Base-by-base conservation (phyloP, 148 eudicot genomes). In the Camellia granthamiana region DNA sequence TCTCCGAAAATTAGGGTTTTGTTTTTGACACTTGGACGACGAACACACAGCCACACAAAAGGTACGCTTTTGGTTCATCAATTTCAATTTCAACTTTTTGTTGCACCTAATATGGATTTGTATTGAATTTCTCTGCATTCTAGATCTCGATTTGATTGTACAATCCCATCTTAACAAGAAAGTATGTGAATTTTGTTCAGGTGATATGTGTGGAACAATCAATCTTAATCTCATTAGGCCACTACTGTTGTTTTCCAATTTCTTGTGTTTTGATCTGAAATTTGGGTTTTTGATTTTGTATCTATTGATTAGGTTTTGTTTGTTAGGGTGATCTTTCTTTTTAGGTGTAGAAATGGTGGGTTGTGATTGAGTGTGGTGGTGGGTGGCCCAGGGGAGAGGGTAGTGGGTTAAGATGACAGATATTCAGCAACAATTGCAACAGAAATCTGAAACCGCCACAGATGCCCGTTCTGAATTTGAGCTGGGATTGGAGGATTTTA, bases 401-500 rank as follows among this genome's bases (percentile, higher is more conserved):
- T 60, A 43, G 79, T 78, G 80, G 83, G 70, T 81, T 77, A 80
- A 84, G 74, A 92, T 95, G 94, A 78, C 88, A 43, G 92, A 94
- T 88, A 84, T 92, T 74, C 85, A 84, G 77, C 92, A 85, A 56
- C 91, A 85, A 46, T 65, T 91, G 83, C 95, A 90, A 81, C 98
- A 91, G 77, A 94, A 94, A 78, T 87, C 95, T 49, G 98, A 90
- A 74, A 92, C 89, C 78, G 74, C 87, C 0, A 81, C 85, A 42
- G 89, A 91, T 81, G 85, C 87, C 59, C 83, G 84, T 60, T 79
- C 87, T 9, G 93, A 92, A 46, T 92, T 92, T 16, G 97, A 94
- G 90, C 84, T 92, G 71, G 97, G 97, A 7, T 83, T 92, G 77
- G 95, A 94, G 87, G 92, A 90, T 81, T 65, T 92, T 7, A 90